These are phyloP conservation scores for Globisporangium canariense DNA, from an alignment of 352 stramenopile species.

Conservation along the genomic window DNA sequence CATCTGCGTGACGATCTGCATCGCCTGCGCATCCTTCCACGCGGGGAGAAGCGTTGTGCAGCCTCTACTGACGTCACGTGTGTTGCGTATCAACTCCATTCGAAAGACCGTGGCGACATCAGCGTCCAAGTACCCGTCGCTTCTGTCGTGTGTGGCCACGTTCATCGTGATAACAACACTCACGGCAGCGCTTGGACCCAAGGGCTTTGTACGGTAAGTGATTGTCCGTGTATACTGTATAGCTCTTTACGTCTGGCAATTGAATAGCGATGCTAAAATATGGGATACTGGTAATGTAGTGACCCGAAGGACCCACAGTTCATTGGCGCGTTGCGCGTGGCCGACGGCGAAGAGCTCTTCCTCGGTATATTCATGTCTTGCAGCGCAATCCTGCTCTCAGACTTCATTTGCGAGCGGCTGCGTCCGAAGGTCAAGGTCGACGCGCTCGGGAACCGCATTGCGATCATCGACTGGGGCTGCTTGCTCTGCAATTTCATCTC, in stretches of 20 bases:
- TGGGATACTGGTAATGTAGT: conserved; percentile 18
- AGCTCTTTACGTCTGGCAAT: neutral
- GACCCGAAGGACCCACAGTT: conserved; percentile 82
- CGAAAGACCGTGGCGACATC: conserved; percentile 13
- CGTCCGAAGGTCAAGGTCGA: conserved; percentile 4
- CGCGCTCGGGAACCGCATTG: neutral
- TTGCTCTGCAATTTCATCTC: conserved; percentile 55
- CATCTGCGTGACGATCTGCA: conserved; percentile 47
- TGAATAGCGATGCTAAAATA: neutral
- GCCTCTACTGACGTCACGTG: conserved; percentile 14
- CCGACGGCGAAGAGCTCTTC: conserved; percentile 60
- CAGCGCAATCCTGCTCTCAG: conserved; percentile 50
- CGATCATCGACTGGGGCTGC: conserved; percentile 54
- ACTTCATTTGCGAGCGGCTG: conserved; percentile 36
- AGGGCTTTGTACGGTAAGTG: conserved; percentile 61
- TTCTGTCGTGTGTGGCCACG: conserved; percentile 24
- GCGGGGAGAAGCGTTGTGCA: conserved; percentile 36
- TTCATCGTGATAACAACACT: conserved; percentile 46
- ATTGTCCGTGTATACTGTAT: neutral
- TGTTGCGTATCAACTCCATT: conserved; percentile 13
- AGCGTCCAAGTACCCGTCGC: conserved; percentile 28
- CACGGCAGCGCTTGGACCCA: conserved; percentile 39
- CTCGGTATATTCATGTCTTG: conserved; percentile 77
- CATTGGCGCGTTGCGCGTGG: conserved; percentile 52
- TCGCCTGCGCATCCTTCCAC: conserved; percentile 53